These are phyloP conservation scores for Sistotremastrum niveocremeum DNA, from an alignment of 768 basidiomycete genomes.

Conservation along the genomic window DNA sequence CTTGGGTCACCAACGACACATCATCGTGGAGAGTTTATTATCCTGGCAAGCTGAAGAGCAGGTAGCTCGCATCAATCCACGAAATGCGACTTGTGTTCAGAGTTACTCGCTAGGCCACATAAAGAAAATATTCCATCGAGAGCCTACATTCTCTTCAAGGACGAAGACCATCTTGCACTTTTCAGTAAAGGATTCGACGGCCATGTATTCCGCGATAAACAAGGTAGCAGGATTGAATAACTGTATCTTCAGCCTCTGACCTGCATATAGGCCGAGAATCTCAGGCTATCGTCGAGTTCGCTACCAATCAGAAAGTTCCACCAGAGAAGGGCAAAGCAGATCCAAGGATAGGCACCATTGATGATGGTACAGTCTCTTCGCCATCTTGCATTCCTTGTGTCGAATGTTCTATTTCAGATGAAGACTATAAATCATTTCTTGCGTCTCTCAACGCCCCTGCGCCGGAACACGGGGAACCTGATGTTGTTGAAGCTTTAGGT, in stretches of 20 bases:
- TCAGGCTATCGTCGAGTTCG: conserved; percentile 83
- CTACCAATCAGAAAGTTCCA: conserved; percentile 82
- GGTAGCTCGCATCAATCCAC: conserved; percentile 26
- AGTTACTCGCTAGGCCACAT: conserved; percentile 37
- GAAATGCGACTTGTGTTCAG: neutral
- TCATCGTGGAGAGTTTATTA: conserved; percentile 52
- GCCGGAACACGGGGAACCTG: conserved; percentile 35
- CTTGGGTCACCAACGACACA: conserved; percentile 73
- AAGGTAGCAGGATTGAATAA: conserved; percentile 37
- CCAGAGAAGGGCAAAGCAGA: conserved; percentile 61
- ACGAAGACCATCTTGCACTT: conserved; percentile 48
- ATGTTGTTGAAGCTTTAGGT: conserved; percentile 55
- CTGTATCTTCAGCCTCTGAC: neutral
- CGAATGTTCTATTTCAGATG: conserved; percentile 33
- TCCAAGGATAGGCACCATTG: conserved; percentile 74
- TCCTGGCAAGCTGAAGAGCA: conserved; percentile 56
- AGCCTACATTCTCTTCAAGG: conserved; percentile 86
- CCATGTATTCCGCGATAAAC: conserved; percentile 82
- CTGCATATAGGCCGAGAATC: conserved; percentile 62
- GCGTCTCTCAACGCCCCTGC: conserved; percentile 47
- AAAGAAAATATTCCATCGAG: conserved; percentile 80
- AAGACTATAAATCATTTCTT: conserved; percentile 73
- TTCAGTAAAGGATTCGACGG: conserved; percentile 87
- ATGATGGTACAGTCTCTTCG: conserved; percentile 45
- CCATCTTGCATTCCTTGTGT: neutral